phyloP scores from a whole-genome alignment of 495 filamentous ascomycete genomes.

The Aspergillus homomorphus region DNA sequence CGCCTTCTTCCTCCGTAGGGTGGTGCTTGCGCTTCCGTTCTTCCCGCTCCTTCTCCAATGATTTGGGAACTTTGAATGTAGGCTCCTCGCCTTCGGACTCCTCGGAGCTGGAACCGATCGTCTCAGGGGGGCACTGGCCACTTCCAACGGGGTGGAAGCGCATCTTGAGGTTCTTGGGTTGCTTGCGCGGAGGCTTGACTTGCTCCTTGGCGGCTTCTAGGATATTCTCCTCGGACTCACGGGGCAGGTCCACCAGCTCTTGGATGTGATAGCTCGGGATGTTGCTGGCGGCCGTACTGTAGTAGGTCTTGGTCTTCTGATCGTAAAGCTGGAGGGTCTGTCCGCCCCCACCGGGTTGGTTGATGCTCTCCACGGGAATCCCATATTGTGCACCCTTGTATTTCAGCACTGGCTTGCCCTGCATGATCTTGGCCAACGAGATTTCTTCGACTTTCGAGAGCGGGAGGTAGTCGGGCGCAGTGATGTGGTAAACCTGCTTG shows the following conservation, averaged over 20 bases:
- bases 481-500: constrained; percentile 46
- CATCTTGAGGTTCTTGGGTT: constrained; percentile 60
- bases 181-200: constrained; percentile 46
- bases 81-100: constrained; percentile 45
- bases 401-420: constrained; percentile 40
- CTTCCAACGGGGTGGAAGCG: constrained; percentile 56
- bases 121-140: constrained; percentile 41
- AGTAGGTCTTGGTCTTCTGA: constrained; percentile 32
- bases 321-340: constrained; percentile 40
- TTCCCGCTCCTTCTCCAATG: constrained; percentile 24
- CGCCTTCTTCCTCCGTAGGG: constrained; percentile 36
- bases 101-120: constrained; percentile 47
- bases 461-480: constrained; percentile 42
- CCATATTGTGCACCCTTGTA: constrained; percentile 43
- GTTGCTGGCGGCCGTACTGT: constrained; percentile 25
- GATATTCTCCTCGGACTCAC: constrained; percentile 30
- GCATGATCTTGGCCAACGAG: constrained; percentile 37
- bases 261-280: constrained; percentile 47
- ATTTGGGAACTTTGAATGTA: constrained; percentile 35
- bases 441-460: constrained; percentile 44
- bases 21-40: constrained; percentile 43
- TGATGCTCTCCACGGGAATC: constrained; percentile 41
- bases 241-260: constrained; percentile 39
- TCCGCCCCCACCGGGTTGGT: constrained; percentile 30
- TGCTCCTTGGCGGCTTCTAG: constrained; percentile 35